phyloP scores from a whole-genome alignment of 345 rosid species.

The Chamaenerion angustifolium region DNA sequence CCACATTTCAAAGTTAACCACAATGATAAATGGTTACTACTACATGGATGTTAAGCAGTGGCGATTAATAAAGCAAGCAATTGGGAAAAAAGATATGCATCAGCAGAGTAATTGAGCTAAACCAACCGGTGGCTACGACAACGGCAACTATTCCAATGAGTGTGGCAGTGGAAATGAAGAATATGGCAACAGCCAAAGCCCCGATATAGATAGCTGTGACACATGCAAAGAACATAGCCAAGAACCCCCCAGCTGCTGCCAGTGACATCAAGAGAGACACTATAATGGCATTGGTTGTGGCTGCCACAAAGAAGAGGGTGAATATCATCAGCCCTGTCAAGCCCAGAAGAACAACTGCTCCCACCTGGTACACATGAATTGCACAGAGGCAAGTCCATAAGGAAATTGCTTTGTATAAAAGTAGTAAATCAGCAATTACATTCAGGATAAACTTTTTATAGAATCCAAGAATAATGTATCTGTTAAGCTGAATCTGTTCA shows the following conservation, averaged over 20 bases:
- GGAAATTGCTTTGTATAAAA: too few species aligned
- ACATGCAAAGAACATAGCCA: constrained; percentile 64
- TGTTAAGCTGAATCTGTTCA: too few species aligned
- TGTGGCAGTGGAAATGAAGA: constrained; percentile 59
- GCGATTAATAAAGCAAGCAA: neutral
- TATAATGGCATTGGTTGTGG: constrained; percentile 59
- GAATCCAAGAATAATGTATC: too few species aligned
- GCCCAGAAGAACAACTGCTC: constrained; percentile 51
- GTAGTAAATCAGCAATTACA: too few species aligned
- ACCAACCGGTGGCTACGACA: constrained; percentile 49
- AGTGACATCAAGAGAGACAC: constrained; percentile 66
- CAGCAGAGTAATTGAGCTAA: constrained; percentile 1
- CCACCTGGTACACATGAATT: constrained; percentile 50
- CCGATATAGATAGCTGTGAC: constrained; percentile 62
- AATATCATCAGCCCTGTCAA: constrained; percentile 58
- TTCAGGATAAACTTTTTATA: too few species aligned
- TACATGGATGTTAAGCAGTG: too few species aligned
- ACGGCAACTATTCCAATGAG: constrained; percentile 42
- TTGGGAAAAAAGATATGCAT: neutral
- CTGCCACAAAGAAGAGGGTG: constrained; percentile 67
- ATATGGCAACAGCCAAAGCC: constrained; percentile 54
- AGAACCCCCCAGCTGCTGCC: constrained; percentile 78
- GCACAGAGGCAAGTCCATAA: neutral
- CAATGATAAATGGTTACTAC: too few species aligned
- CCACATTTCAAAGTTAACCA: constrained; percentile 1